phyloP scores from a whole-genome alignment of 768 basidiomycete genomes.

The Dacryopinax spathularia region DNA sequence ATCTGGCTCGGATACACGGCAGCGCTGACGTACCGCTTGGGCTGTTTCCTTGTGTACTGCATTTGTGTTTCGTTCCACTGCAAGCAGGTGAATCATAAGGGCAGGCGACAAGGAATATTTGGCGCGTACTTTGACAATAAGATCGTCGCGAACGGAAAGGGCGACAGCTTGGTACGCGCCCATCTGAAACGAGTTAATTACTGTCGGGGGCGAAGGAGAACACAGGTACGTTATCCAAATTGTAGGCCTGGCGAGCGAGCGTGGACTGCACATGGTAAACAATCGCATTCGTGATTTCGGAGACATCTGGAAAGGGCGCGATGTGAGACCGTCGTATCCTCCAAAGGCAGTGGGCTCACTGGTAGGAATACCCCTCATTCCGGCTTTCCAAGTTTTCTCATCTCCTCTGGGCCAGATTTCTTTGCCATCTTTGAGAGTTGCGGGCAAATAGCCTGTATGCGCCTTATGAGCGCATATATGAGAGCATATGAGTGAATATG shows the following conservation, averaged over 20 bases:
- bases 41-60: conserved; percentile 62
- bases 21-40: conserved; percentile 35
- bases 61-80: conserved; percentile 75
- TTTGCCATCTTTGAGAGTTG: conserved; percentile 57
- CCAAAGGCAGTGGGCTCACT: neutral
- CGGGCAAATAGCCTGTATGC: conserved; percentile 54
- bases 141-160: conserved; percentile 71
- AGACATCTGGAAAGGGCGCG: conserved; percentile 33
- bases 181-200: conserved; percentile 26
- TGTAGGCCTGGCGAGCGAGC: conserved; percentile 81
- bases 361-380: conserved; percentile 11
- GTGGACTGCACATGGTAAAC: conserved; percentile 79
- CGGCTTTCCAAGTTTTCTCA: conserved; percentile 25
- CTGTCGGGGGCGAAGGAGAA: neutral
- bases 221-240: conserved; percentile 40
- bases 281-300: conserved; percentile 54
- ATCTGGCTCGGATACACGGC: neutral
- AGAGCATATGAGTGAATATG: neutral
- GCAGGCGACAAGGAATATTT: neutral
- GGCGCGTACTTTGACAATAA: conserved; percentile 42
- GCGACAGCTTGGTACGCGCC: conserved; percentile 90
- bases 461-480: neutral
- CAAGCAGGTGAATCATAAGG: conserved; percentile 33
- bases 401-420: conserved; percentile 79
- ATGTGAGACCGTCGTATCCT: neutral